Evolutionary conservation across 257 asterid species (phyloP).

Genomic region (Cruciata laevipes): DNA sequence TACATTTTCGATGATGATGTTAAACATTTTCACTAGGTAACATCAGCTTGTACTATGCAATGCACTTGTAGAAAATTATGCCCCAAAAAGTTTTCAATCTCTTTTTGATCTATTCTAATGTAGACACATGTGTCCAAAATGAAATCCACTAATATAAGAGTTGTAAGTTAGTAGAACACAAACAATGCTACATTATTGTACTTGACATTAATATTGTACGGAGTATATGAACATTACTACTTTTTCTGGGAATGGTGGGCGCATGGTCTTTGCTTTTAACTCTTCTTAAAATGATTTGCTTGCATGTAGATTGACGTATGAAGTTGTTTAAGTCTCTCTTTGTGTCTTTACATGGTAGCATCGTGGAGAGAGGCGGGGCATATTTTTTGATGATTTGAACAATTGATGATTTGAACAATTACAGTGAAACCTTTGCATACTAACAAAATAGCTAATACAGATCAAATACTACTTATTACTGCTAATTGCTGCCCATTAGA

Average conservation of each 20-base stretch:
- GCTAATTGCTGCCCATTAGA: no score
- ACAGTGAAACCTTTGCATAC: no score
- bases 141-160: not conserved
- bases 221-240: not conserved
- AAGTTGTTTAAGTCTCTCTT: not conserved
- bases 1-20: slow-evolving; percentile 95
- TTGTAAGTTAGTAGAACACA: not conserved
- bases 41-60: slow-evolving; percentile 1
- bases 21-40: slow-evolving; percentile 89
- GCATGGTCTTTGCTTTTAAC: not conserved
- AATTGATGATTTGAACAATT: slow-evolving; percentile 70
- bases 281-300: not conserved
- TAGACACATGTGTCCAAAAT: not conserved
- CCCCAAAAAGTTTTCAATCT: no score
- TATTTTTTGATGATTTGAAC: slow-evolving; percentile 90
- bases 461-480: no score
- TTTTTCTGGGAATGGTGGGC: not conserved
- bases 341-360: slow-evolving; percentile 46
- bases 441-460: no score
- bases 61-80: not conserved
- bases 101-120: no score
- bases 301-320: not conserved
- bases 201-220: not conserved
- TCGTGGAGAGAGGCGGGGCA: slow-evolving; percentile 96
- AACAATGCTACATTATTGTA: not conserved